These are phyloP conservation scores for Wolfiporia cocos DNA, from an alignment of 1,284 basidiomycete genomes.

Conservation along the genomic window DNA sequence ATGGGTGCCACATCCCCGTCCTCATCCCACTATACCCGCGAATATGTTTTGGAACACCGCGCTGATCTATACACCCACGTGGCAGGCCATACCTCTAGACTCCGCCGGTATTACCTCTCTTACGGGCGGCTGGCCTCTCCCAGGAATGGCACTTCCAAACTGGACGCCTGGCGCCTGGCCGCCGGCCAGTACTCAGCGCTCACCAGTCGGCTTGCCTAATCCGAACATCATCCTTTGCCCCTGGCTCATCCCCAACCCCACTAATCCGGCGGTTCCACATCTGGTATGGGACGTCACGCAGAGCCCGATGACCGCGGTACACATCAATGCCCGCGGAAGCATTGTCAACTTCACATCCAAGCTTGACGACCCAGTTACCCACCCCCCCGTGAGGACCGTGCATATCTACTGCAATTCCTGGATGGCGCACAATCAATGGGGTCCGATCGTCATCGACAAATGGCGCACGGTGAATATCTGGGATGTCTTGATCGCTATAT, in stretches of 20 bases:
- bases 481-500: constrained; percentile 30
- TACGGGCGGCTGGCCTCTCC: constrained; percentile 26
- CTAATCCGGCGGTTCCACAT: constrained; percentile 24
- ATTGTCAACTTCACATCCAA: constrained; percentile 18
- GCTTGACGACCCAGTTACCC: constrained; percentile 21
- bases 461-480: constrained; percentile 20
- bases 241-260: constrained; percentile 30
- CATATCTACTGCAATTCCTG: constrained; percentile 22
- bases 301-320: constrained; percentile 26
- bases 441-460: constrained; percentile 25
- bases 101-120: constrained; percentile 6
- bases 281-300: constrained; percentile 33
- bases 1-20: constrained; percentile 27
- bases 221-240: constrained; percentile 20
- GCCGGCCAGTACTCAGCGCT: background rate
- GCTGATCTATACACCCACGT: constrained; percentile 2
- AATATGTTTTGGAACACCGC: constrained; percentile 11
- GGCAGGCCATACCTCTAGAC: constrained; percentile 4
- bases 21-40: constrained; percentile 14
- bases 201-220: background rate
- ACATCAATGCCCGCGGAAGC: constrained; percentile 26
- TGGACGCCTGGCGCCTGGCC: constrained; percentile 21
- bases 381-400: constrained; percentile 19
- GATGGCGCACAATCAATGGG: constrained; percentile 25
- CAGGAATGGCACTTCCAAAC: constrained; percentile 21